A percentile compares a stretch with the other conserved stretches of the same genome.
Evolutionary conservation across 345 rosid genomes (phyloP).

Genomic region (Dovyalis caffra): DNA sequence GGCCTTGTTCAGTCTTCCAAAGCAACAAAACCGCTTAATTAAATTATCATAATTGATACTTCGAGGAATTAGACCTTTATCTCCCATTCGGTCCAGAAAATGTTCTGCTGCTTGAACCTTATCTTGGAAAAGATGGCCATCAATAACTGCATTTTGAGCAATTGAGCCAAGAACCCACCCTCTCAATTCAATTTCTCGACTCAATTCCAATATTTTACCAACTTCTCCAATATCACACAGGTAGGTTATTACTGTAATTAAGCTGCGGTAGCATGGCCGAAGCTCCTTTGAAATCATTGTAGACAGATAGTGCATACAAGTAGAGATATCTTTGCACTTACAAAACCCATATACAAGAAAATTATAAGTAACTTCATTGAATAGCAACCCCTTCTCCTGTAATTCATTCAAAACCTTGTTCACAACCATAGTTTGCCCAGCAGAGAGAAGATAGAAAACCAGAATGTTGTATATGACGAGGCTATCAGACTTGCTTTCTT

Average conservation of each 20-base stretch:
- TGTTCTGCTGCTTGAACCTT: constrained; percentile 51
- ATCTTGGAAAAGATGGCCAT: constrained; percentile 42
- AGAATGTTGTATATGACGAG: constrained; percentile 51
- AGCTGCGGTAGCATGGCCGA: constrained; percentile 55
- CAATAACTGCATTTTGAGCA: constrained; percentile 47
- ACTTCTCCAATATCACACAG: constrained; percentile 47
- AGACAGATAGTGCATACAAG: constrained; percentile 43
- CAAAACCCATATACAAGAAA: constrained; percentile 67
- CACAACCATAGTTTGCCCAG: constrained; percentile 36
- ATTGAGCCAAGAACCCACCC: constrained; percentile 46
- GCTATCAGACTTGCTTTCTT: constrained; percentile 30
- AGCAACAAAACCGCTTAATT: constrained; percentile 48
- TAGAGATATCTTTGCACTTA: constrained; percentile 37
- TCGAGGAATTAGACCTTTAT: constrained; percentile 33
- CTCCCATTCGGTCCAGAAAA: constrained; percentile 47
- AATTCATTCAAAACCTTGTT: constrained; percentile 44
- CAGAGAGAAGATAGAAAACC: constrained; percentile 48
- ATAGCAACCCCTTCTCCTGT: constrained; percentile 39
- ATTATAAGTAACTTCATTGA: constrained; percentile 56
- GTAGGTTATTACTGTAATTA: constrained; percentile 42
- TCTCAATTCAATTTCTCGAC: constrained; percentile 53
- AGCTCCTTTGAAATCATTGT: constrained; percentile 60
- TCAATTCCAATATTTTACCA: constrained; percentile 43
- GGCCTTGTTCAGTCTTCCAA: constrained; percentile 44
- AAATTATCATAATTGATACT: constrained; percentile 49